Percentiles rank a stretch among this genome's conserved stretches.
These are phyloP conservation scores for Medicago lupulina DNA, from an alignment of 306 rosid genomes.

Conservation along the genomic window DNA sequence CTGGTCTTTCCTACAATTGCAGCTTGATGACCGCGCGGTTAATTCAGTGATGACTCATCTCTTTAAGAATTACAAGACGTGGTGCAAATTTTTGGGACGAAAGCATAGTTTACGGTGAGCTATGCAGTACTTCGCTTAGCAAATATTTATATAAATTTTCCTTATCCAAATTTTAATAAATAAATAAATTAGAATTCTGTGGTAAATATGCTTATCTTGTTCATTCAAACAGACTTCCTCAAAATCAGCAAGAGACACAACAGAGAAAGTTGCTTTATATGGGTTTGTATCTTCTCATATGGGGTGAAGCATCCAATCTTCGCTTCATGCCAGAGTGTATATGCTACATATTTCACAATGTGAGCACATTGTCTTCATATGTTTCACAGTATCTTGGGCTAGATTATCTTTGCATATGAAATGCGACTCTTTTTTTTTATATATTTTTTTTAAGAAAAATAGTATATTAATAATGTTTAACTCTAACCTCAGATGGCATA, in stretches of 20 bases:
- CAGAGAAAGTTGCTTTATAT: conserved; percentile 94
- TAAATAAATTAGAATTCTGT: conserved; percentile 2
- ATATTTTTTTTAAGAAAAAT: neutral
- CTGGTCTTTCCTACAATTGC: conserved; percentile 40
- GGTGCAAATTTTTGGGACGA: conserved; percentile 93
- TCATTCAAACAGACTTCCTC: conserved; percentile 70
- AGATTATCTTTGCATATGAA: conserved; percentile 32
- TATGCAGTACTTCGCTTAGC: conserved; percentile 14
- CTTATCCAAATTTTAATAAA: conserved; percentile 14
- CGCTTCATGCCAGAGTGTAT: conserved; percentile 98
- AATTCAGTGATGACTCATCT: conserved; percentile 70
- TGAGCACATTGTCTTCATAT: conserved; percentile 48
- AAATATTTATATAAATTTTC: conserved; percentile 14
- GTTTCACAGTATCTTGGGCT: conserved; percentile 30
- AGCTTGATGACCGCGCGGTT: conserved; percentile 97
- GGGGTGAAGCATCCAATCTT: conserved; percentile 95
- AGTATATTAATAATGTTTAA: conserved; percentile 36
- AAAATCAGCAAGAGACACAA: conserved; percentile 80
- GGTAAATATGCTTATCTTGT: conserved; percentile 37
- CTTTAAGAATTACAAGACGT: conserved; percentile 83
- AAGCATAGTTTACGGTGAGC: conserved; percentile 89
- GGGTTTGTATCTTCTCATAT: conserved; percentile 91
- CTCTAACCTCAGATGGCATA: conserved; percentile 79
- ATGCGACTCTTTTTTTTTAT: conserved; percentile 22
- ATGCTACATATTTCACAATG: conserved; percentile 93